Percentiles rank a stretch among this genome's conserved stretches.
Evolutionary conservation across 73 alveolate species (phyloP).

Genomic region (Paramecium primaurelia): DNA sequence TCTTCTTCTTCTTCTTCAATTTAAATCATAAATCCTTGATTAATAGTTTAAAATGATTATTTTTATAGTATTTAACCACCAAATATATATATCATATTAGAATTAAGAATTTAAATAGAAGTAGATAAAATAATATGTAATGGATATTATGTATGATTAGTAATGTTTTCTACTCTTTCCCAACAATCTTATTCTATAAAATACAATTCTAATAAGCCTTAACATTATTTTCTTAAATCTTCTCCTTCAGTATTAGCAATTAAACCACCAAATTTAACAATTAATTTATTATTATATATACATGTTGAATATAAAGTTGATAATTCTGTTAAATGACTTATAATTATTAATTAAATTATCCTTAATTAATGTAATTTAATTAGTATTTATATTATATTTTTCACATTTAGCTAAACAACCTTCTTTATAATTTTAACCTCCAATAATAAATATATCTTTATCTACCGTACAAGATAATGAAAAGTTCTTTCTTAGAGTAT

Average conservation of each 20-base stretch:
- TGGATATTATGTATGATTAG: not conserved
- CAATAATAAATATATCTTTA: not conserved
- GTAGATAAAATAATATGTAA: not conserved
- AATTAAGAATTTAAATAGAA: not conserved
- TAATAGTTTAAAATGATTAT: not conserved
- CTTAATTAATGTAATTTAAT: not conserved
- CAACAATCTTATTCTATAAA: slow-evolving; percentile 15
- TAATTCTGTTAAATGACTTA: not conserved
- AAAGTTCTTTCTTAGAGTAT: slow-evolving; percentile 8
- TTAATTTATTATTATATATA: not conserved
- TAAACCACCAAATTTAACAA: slow-evolving; percentile 42
- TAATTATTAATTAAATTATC: not conserved
- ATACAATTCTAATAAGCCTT: not conserved
- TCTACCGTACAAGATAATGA: not conserved
- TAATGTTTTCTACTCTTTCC: not conserved
- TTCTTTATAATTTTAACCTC: slow-evolving; percentile 44
- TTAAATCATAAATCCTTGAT: slow-evolving; percentile 10
- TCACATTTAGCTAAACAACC: slow-evolving; percentile 45
- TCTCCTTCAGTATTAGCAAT: not conserved
- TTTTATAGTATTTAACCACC: not conserved
- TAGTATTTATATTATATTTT: not conserved
- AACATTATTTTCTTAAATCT: not conserved
- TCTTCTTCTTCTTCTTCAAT: slow-evolving; percentile 51
- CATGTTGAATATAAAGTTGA: slow-evolving; percentile 28
- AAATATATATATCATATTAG: not conserved